Conservation (phyloP, 2,329 filamentous ascomycete genomes). For the Aspergillus flavus region DNA sequence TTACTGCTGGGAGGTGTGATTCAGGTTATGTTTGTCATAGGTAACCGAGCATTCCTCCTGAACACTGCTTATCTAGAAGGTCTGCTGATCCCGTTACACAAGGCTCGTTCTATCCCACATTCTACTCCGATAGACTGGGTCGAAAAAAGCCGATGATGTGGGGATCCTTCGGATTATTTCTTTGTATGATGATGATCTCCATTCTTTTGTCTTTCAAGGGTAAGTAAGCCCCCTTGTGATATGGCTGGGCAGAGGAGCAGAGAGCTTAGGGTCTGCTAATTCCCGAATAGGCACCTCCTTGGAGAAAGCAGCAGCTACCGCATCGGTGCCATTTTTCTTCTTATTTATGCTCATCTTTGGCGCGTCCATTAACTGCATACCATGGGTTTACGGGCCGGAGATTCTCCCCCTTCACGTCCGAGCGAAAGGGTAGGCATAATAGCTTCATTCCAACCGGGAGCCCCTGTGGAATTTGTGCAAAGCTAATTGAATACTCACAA, state of each 20-base stretch:
- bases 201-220: conserved; percentile 49
- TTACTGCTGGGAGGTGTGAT: conserved; percentile 51
- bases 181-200: conserved; percentile 47
- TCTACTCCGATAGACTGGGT: conserved; percentile 49
- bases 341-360: conserved; percentile 48
- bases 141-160: conserved; percentile 42
- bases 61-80: neutral
- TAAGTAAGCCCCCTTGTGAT: conserved; percentile 10
- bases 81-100: conserved; percentile 7
- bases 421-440: conserved; percentile 48
- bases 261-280: neutral
- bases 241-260: neutral
- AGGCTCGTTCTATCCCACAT: conserved; percentile 49
- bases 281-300: conserved; percentile 26
- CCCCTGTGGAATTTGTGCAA: conserved; percentile 1
- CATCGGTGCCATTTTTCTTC: conserved; percentile 55
- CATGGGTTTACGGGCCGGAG: conserved; percentile 56
- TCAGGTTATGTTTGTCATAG: conserved; percentile 34
- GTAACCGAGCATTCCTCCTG: conserved; percentile 14
- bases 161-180: conserved; percentile 35
- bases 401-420: conserved; percentile 54
- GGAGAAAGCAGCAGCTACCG: conserved; percentile 46
- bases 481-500: conserved; percentile 2
- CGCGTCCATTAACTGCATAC: conserved; percentile 51
- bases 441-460: conserved; percentile 1